Evolutionary conservation across 331 rosid genomes (phyloP).

Genomic region (Pyrus hybrid): DNA sequence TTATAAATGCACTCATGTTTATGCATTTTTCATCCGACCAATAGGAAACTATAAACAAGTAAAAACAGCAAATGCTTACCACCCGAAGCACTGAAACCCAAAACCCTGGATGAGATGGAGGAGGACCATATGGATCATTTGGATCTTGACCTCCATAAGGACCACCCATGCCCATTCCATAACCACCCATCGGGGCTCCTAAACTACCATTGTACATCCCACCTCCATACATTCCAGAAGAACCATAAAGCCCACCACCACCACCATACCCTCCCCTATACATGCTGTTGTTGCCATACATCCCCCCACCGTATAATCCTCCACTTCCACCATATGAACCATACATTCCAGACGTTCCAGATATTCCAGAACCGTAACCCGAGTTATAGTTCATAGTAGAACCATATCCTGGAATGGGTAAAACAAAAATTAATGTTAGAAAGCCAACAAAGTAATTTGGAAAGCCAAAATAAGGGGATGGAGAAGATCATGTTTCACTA

Average conservation of each 20-base stretch:
- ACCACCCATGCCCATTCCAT: conserved; percentile 87
- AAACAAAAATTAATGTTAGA: neutral
- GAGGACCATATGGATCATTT: conserved; percentile 76
- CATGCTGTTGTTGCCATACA: conserved; percentile 84
- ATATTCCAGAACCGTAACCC: conserved; percentile 64
- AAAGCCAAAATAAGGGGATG: neutral
- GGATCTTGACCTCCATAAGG: conserved; percentile 94
- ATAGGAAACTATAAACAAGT: conserved; percentile 5
- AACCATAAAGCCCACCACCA: conserved; percentile 47
- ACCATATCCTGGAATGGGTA: conserved; percentile 49
- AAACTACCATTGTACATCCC: conserved; percentile 77
- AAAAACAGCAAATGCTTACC: conserved; percentile 46
- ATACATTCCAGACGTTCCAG: conserved; percentile 48
- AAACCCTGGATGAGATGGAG: conserved; percentile 91
- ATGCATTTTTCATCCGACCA: neutral
- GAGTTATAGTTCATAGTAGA: conserved; percentile 54
- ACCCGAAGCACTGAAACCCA: conserved; percentile 82
- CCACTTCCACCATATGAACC: conserved; percentile 60
- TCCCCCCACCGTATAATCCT: conserved; percentile 70
- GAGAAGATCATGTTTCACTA: neutral
- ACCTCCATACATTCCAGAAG: conserved; percentile 90
- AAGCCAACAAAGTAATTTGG: neutral
- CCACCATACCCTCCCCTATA: conserved; percentile 70
- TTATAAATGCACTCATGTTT: neutral
- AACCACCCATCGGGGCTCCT: conserved; percentile 81